These are phyloP conservation scores for Fusarium clavum DNA, from an alignment of 2,329 filamentous ascomycete species.

Conservation along the genomic window DNA sequence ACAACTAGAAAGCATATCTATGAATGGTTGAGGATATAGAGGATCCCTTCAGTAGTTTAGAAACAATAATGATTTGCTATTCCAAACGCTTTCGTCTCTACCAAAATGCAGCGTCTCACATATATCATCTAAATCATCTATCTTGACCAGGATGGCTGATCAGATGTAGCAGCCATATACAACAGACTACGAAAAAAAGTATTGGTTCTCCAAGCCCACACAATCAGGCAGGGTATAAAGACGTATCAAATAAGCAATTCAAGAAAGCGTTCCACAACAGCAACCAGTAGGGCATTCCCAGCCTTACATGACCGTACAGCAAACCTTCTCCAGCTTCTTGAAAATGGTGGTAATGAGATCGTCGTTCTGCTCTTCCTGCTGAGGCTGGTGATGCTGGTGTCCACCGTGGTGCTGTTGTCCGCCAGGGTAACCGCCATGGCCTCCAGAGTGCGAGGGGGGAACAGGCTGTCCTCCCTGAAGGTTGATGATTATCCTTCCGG, in stretches of 20 bases:
- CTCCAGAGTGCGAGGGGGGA: constrained; percentile 56
- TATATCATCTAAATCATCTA: constrained; percentile 19
- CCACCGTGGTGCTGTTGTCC: constrained; percentile 53
- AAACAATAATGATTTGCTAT: constrained; percentile 29
- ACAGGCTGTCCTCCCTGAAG: constrained; percentile 77
- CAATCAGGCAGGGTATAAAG: constrained; percentile 16
- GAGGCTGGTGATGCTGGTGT: constrained; percentile 58
- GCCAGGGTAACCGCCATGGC: constrained; percentile 56
- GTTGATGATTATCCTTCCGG: constrained; percentile 89
- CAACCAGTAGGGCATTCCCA: constrained; percentile 16
- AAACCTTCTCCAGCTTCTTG: constrained; percentile 74
- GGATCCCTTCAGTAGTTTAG: background rate
- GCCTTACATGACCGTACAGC: constrained; percentile 79
- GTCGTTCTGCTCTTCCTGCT: constrained; percentile 60
- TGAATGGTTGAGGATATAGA: background rate
- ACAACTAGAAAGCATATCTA: background rate
- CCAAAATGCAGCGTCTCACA: background rate
- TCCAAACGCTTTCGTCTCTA: constrained; percentile 15
- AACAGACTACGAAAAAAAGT: background rate
- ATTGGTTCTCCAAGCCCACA: constrained; percentile 12
- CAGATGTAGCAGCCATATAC: background rate
- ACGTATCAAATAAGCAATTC: constrained; percentile 13
- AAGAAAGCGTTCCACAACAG: constrained; percentile 5
- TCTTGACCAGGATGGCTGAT: constrained; percentile 9
- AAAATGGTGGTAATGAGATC: constrained; percentile 68